Percentiles rank a stretch among this genome's conserved stretches.
These are phyloP conservation scores for Alternaria sp. DNA, from an alignment of 2,329 filamentous ascomycete genomes.

Conservation along the genomic window DNA sequence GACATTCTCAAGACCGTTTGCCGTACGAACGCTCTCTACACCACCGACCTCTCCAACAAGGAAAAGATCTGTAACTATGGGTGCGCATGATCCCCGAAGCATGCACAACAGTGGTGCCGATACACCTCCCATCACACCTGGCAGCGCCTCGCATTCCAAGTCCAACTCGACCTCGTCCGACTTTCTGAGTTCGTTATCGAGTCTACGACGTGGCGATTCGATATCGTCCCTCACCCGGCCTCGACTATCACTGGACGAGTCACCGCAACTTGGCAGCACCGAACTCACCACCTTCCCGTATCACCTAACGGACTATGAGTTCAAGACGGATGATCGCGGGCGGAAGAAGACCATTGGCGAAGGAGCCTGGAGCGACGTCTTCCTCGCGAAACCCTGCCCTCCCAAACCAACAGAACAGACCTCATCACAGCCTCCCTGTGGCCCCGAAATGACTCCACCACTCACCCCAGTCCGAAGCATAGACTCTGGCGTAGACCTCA, in stretches of 20 bases:
- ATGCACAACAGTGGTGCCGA: slow-evolving; percentile 25
- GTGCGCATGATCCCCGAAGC: slow-evolving; percentile 10
- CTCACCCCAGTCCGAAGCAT: slow-evolving; percentile 33
- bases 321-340: slow-evolving; percentile 27
- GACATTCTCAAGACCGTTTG: slow-evolving; percentile 2
- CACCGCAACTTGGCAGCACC: slow-evolving; percentile 26
- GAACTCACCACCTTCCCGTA: slow-evolving; percentile 32
- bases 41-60: slow-evolving; percentile 37
- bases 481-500: slow-evolving; percentile 17
- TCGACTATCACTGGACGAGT: slow-evolving; percentile 23
- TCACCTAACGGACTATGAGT: slow-evolving; percentile 35
- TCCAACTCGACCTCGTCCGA: slow-evolving; percentile 27
- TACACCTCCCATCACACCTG: slow-evolving; percentile 41
- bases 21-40: slow-evolving; percentile 21
- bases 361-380: slow-evolving; percentile 48
- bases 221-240: slow-evolving; percentile 17
- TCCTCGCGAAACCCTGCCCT: slow-evolving; percentile 35
- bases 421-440: not conserved
- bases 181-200: slow-evolving; percentile 23
- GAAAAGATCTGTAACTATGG: slow-evolving; percentile 24
- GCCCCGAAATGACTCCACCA: slow-evolving; percentile 31
- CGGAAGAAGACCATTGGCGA: slow-evolving; percentile 39
- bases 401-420: slow-evolving; percentile 16
- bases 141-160: slow-evolving; percentile 25
- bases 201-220: slow-evolving; percentile 29